phyloP scores from a whole-genome alignment of 1,284 basidiomycete species.

The Heterobasidion annosum region DNA sequence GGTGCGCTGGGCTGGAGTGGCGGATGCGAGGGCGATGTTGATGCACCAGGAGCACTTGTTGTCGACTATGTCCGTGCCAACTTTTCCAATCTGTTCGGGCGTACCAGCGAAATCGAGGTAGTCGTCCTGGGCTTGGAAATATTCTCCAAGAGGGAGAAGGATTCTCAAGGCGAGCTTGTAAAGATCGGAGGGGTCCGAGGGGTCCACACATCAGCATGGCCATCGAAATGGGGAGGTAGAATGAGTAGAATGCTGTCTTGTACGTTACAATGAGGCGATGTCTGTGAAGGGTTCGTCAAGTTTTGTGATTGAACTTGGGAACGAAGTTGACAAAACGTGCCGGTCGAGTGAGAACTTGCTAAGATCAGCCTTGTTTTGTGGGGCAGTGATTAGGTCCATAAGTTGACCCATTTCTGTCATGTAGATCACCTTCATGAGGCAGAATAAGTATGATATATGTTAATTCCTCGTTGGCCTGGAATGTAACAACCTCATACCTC shows the following conservation, averaged over 20 bases:
- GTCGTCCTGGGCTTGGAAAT: constrained; percentile 99
- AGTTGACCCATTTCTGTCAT: constrained; percentile 96
- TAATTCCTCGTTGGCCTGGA: neutral
- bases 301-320: neutral
- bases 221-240: constrained; percentile 96
- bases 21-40: constrained; percentile 75
- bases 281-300: constrained; percentile 27
- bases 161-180: constrained; percentile 81
- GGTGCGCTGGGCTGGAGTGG: constrained; percentile 43
- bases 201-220: constrained; percentile 73
- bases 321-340: constrained; percentile 27
- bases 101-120: constrained; percentile 91
- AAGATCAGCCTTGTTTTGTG: constrained; percentile 85
- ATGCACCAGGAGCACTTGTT: constrained; percentile 99
- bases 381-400: constrained; percentile 92
- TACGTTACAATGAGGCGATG: constrained; percentile 92
- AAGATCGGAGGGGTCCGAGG: constrained; percentile 19
- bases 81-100: constrained; percentile 91
- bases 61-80: constrained; percentile 97
- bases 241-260: constrained; percentile 98
- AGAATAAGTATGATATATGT: neutral
- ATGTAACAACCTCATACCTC: constrained; percentile 38
- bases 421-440: constrained; percentile 58
- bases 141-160: constrained; percentile 90
- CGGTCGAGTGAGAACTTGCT: constrained; percentile 79